Conservation (phyloP, 345 rosid genomes). For the Turritis glabra region DNA sequence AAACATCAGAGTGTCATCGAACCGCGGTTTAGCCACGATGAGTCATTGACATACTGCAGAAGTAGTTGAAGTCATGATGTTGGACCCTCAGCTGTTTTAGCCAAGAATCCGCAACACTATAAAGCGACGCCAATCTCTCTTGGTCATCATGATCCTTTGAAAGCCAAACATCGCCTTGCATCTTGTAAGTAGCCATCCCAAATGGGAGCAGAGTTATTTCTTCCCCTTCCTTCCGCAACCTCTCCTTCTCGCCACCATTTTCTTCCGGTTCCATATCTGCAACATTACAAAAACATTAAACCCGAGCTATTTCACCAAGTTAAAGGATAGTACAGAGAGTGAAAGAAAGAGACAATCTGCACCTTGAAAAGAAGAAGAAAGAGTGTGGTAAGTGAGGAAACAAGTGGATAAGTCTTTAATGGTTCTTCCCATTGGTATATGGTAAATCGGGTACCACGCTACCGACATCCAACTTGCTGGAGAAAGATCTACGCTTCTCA, state of each 20-base stretch:
- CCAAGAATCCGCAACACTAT: slow-evolving; percentile 97
- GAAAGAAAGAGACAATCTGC: neutral
- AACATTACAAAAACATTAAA: neutral
- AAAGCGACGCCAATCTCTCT: slow-evolving; percentile 72
- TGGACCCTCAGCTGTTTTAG: slow-evolving; percentile 90
- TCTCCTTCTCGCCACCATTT: slow-evolving; percentile 48
- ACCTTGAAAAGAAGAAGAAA: slow-evolving; percentile 97
- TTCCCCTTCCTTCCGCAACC: slow-evolving; percentile 56
- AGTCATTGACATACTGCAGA: slow-evolving; percentile 48
- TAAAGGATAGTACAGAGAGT: neutral
- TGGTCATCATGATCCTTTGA: slow-evolving; percentile 75
- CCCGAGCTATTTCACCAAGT: neutral
- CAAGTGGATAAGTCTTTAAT: slow-evolving; percentile 92
- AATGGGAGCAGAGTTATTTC: slow-evolving; percentile 65
- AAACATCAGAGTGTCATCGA: neutral
- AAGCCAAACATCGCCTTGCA: slow-evolving; percentile 93
- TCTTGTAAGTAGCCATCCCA: slow-evolving; percentile 93
- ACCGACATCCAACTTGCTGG: slow-evolving; percentile 99
- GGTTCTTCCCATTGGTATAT: slow-evolving; percentile 98
- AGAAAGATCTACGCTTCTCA: slow-evolving; percentile 96
- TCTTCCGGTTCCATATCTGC: slow-evolving; percentile 64
- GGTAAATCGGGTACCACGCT: slow-evolving; percentile 98
- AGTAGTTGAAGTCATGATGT: slow-evolving; percentile 95
- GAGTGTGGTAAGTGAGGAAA: slow-evolving; percentile 96
- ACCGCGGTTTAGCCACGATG: slow-evolving; percentile 58